These are phyloP conservation scores for Recurvomyces mirabilis DNA, from an alignment of 495 filamentous ascomycete species.

Conservation along the genomic window DNA sequence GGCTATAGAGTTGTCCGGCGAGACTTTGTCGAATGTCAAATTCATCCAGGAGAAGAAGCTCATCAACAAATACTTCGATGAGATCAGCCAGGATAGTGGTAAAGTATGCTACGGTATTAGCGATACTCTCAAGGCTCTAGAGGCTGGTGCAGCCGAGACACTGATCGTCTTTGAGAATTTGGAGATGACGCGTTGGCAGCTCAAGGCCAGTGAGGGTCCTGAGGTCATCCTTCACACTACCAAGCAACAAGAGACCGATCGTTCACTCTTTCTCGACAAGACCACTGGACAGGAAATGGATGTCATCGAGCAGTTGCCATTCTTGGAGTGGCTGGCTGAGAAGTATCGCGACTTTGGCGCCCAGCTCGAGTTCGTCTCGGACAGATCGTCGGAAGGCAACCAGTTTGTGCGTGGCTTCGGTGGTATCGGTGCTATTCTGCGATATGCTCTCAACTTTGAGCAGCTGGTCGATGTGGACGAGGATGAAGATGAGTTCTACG, in stretches of 20 bases:
- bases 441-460: slow-evolving; percentile 99
- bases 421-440: slow-evolving; percentile 91
- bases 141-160: slow-evolving; percentile 86
- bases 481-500: slow-evolving; percentile 98
- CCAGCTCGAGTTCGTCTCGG: slow-evolving; percentile 93
- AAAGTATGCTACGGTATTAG: slow-evolving; percentile 96
- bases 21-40: slow-evolving; percentile 98
- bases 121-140: slow-evolving; percentile 93
- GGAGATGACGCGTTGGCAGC: slow-evolving; percentile 78
- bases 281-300: slow-evolving; percentile 96
- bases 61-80: slow-evolving; percentile 95
- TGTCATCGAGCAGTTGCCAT: slow-evolving; percentile 66
- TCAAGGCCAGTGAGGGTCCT: slow-evolving; percentile 62
- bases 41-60: slow-evolving; percentile 99
- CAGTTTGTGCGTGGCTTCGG: slow-evolving; percentile 99
- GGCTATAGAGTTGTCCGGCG: slow-evolving; percentile 85
- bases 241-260: slow-evolving; percentile 69
- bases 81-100: slow-evolving; percentile 93
- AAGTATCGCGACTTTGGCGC: slow-evolving; percentile 96
- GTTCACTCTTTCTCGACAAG: slow-evolving; percentile 83
- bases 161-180: slow-evolving; percentile 98
- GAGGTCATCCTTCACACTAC: slow-evolving; percentile 75
- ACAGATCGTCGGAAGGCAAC: slow-evolving; percentile 92
- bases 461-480: slow-evolving; percentile 89
- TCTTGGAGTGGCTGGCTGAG: slow-evolving; percentile 98